Base-by-base conservation (phyloP, 2,329 filamentous ascomycete genomes). In the Geoglossum cookeanum region DNA sequence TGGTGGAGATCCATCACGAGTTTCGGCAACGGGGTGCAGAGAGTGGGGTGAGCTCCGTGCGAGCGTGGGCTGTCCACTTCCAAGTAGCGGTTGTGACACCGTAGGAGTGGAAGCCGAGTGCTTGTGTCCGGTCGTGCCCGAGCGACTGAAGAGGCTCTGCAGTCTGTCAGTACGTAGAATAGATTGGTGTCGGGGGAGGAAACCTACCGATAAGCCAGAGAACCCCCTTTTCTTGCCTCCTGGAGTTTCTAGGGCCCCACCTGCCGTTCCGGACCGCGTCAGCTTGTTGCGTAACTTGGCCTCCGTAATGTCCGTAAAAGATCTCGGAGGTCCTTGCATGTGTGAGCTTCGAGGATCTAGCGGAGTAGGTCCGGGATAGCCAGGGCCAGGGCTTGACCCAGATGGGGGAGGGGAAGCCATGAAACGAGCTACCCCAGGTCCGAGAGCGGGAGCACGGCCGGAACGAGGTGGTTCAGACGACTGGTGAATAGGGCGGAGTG, bases 61-160 rank as follows among this genome's bases (percentile, higher is more conserved):
- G 27, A 22, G 27, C 13, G 15, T 8, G 33, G 22, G 22, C 32
- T 3, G 48, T 15, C 4, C 27, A 13, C 27, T 15, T n/a, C n/a
- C 8, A 3, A n/a, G 27, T 52, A 22, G 35, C 17, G 6, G 15
- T 51, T 33, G 22, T 8, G 5, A 30, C 9, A 17, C 7, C 11
- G 8, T 27, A 17, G 52, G 51, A 5, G 53, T 3, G 9, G 44
- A 32, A 15, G 35, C 15, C n/a, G 39, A 35, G 37, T 35, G 37
- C 30, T n/a, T 27, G 13, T 42, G 29, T 27, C 42, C 30, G n/a
- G 57, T 45, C 37, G 53, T 58, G 35, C 42, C 55, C 9, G 57
- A 59, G 15, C 60, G 59, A 8, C 60, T 55, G 47, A 63, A 63
- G 5, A 62, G 54, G 35, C 58, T 62, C 59, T 62, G 44, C 3